phyloP scores from a whole-genome alignment of 352 stramenopile genomes.

The Pythium volutum region DNA sequence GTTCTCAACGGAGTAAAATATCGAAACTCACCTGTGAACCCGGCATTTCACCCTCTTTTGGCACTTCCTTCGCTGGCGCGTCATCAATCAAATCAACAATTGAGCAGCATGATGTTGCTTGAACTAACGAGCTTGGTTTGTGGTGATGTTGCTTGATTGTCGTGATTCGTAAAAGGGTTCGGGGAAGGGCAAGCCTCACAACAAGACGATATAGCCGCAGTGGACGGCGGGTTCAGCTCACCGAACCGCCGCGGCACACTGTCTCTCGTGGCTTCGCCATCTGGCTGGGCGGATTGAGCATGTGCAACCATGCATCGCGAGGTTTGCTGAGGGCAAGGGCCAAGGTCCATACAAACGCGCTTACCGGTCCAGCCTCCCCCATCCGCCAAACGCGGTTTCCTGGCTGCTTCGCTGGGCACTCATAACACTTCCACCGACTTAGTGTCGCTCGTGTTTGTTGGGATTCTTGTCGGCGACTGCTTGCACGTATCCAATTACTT shows the following conservation, averaged over 20 bases:
- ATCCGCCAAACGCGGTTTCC: too few relatives aligned
- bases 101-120: background rate
- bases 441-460: background rate
- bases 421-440: background rate
- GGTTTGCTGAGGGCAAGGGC: background rate
- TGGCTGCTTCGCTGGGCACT: background rate
- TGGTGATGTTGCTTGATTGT: background rate
- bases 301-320: background rate
- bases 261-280: background rate
- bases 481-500: background rate
- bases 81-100: background rate
- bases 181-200: background rate
- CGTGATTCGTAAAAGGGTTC: background rate
- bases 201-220: background rate
- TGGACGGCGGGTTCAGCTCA: background rate
- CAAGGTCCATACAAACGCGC: too few relatives aligned
- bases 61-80: too few relatives aligned
- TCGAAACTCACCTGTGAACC: background rate
- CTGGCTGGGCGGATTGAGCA: background rate
- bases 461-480: background rate
- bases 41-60: background rate
- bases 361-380: too few relatives aligned
- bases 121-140: too few relatives aligned
- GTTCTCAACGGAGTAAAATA: too few relatives aligned
- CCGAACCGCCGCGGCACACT: background rate